Percentiles rank a stretch among this genome's conserved stretches.
Evolutionary conservation across 805 yeast species (phyloP).

Genomic region (Pichia heedii): DNA sequence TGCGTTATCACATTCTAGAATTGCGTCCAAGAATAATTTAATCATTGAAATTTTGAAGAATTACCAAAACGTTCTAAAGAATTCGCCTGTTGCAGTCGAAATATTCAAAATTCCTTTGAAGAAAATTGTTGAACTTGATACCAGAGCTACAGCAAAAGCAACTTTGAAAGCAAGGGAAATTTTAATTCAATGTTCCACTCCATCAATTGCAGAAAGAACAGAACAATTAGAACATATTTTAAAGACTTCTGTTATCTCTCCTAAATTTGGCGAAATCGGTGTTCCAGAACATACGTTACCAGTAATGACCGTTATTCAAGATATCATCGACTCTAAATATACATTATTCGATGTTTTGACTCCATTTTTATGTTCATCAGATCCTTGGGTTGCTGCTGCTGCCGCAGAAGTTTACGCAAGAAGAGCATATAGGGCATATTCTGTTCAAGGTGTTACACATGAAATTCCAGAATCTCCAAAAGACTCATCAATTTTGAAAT

Average conservation of each 20-base stretch:
- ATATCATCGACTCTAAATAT: conserved; percentile 92
- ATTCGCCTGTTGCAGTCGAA: conserved; percentile 57
- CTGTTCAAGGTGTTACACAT: conserved; percentile 67
- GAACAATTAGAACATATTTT: conserved; percentile 96
- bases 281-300: conserved; percentile 74
- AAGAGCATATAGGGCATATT: conserved; percentile 95
- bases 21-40: conserved; percentile 86
- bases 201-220: conserved; percentile 90
- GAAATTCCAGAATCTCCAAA: conserved; percentile 36
- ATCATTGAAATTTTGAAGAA: conserved; percentile 75
- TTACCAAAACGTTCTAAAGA: conserved; percentile 72
- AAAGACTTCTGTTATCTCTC: conserved; percentile 81
- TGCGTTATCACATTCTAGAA: conserved; percentile 85
- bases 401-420: conserved; percentile 96
- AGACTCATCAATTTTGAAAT: conserved; percentile 64
- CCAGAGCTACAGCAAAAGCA: conserved; percentile 87
- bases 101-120: conserved; percentile 65
- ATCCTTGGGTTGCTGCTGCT: conserved; percentile 86
- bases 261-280: conserved; percentile 76
- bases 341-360: conserved; percentile 93
- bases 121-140: conserved; percentile 77
- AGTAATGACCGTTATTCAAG: conserved; percentile 67
- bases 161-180: conserved; percentile 94
- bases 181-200: conserved; percentile 91
- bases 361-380: conserved; percentile 77